A percentile compares a stretch with the other conserved stretches of the same genome.
Conservation (phyloP, 2,329 filamentous ascomycete genomes). For the Penicillium rolfsii region DNA sequence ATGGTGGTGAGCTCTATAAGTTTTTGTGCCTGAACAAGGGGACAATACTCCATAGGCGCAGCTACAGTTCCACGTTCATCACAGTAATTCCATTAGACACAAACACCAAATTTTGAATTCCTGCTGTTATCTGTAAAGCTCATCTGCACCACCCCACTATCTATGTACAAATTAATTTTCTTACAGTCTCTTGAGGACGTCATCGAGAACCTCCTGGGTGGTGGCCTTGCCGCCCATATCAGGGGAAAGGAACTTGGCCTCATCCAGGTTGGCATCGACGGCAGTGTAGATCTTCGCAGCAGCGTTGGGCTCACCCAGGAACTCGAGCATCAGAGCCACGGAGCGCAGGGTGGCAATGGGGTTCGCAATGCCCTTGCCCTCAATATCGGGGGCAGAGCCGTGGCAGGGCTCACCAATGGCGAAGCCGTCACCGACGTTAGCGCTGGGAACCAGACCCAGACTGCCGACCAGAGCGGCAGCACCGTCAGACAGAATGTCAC, state of each 20-base stretch:
- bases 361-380: conserved; percentile 90
- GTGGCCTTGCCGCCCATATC: conserved; percentile 87
- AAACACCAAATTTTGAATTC: background rate
- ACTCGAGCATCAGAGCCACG: conserved; percentile 94
- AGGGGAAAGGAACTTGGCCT: conserved; percentile 79
- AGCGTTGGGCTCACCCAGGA: conserved; percentile 82
- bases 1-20: background rate
- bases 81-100: background rate
- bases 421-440: conserved; percentile 92
- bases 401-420: conserved; percentile 98
- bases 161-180: conserved; percentile 24
- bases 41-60: background rate
- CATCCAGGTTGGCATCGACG: conserved; percentile 86
- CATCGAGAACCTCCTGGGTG: conserved; percentile 83
- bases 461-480: conserved; percentile 92
- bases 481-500: conserved; percentile 93
- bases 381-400: conserved; percentile 92
- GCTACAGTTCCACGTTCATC: background rate
- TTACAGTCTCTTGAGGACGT: conserved; percentile 82
- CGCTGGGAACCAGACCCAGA: conserved; percentile 87
- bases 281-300: conserved; percentile 89
- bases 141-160: conserved; percentile 1
- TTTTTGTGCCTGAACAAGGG: background rate
- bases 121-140: background rate
- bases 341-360: conserved; percentile 92